A percentile compares a stretch with the other conserved stretches of the same genome.
phyloP scores from a whole-genome alignment of 495 filamentous ascomycete genomes.

The Saxophila tyrrhenica region DNA sequence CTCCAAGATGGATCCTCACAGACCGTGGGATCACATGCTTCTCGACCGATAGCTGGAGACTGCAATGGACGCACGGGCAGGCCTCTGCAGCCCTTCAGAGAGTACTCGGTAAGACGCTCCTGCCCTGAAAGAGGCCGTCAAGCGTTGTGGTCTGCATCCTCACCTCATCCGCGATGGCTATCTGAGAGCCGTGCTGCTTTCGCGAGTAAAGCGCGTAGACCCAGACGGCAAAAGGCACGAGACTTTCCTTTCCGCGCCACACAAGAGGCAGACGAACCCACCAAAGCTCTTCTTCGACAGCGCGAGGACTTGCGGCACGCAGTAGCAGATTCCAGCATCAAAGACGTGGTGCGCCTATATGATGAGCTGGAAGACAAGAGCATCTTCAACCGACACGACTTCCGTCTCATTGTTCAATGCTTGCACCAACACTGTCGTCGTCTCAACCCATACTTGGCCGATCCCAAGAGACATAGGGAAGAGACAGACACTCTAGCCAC shows the following conservation, averaged over 20 bases:
- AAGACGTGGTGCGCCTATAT: not conserved
- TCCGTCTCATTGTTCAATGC: not conserved
- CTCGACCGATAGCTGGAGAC: no score
- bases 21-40: not conserved
- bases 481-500: slow-evolving; percentile 3
- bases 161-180: no score
- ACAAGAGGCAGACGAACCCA: not conserved
- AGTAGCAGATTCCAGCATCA: not conserved
- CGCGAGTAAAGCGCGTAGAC: no score
- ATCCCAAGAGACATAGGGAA: slow-evolving; percentile 1
- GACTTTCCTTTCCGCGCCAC: no score
- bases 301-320: not conserved
- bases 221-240: no score
- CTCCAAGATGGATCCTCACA: not conserved
- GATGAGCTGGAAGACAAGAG: not conserved
- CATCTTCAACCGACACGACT: not conserved
- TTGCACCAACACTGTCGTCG: not conserved
- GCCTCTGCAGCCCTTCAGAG: no score
- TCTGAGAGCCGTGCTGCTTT: no score
- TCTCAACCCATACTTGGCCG: not conserved
- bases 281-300: not conserved
- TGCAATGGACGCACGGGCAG: no score
- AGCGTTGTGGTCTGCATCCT: no score
- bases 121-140: no score
- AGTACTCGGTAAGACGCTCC: no score